These are phyloP conservation scores for Rhamnella rubrinervis DNA, from an alignment of 331 rosid genomes.

Conservation along the genomic window DNA sequence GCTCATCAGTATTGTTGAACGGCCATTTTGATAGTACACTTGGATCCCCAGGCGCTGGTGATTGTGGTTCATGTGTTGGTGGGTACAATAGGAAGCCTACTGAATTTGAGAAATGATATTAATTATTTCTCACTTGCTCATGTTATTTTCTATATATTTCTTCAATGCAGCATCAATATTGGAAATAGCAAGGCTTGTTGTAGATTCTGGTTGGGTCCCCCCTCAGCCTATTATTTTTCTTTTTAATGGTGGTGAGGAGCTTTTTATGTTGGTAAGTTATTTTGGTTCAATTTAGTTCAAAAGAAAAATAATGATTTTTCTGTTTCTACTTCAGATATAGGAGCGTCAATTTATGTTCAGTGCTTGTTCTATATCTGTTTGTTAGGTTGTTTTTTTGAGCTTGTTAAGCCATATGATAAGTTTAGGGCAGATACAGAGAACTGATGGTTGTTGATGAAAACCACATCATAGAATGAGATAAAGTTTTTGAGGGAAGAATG, in stretches of 20 bases:
- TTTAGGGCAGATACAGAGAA: too few species aligned
- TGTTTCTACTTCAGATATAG: constrained; percentile 10
- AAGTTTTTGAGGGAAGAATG: too few species aligned
- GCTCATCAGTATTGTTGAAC: constrained; percentile 79
- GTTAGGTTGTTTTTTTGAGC: constrained; percentile 1
- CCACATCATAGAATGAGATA: too few species aligned
- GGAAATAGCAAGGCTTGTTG: constrained; percentile 81
- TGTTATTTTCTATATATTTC: constrained; percentile 2
- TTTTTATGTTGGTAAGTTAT: constrained; percentile 86
- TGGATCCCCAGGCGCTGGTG: constrained; percentile 97
- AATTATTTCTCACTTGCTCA: constrained; percentile 12
- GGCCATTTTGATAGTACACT: constrained; percentile 95
- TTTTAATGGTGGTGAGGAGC: constrained; percentile 97
- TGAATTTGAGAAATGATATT: constrained; percentile 17
- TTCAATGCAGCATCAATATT: constrained; percentile 74
- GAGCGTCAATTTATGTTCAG: constrained; percentile 5
- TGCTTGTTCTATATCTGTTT: background rate
- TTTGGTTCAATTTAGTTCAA: constrained; percentile 14
- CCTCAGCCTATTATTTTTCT: constrained; percentile 82
- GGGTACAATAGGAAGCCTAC: constrained; percentile 36
- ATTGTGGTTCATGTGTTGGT: constrained; percentile 99
- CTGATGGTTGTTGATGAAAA: too few species aligned
- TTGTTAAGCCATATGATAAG: background rate
- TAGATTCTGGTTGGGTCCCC: constrained; percentile 87
- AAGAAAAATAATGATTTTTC: constrained; percentile 5